Conservation (phyloP, 2,329 filamentous ascomycete genomes). For the Colletotrichum limetticola region DNA sequence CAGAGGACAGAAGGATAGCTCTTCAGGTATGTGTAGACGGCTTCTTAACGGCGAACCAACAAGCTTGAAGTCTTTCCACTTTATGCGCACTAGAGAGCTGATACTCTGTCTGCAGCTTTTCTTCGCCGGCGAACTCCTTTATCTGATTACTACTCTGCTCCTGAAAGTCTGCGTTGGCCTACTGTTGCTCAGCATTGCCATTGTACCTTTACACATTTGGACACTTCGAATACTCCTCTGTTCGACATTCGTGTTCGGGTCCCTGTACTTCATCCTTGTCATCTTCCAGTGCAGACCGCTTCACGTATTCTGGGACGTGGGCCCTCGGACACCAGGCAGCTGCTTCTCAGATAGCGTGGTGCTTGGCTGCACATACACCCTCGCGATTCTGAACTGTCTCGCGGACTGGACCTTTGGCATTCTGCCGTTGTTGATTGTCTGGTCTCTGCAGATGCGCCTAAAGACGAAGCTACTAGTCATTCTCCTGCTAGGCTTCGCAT, state of each 20-base stretch:
- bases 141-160: conserved; percentile 44
- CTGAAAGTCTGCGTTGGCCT: conserved; percentile 52
- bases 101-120: conserved; percentile 39
- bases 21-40: conserved; percentile 39
- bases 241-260: conserved; percentile 47
- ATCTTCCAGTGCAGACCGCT: conserved; percentile 52
- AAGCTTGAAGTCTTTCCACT: not conserved
- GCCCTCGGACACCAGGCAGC: conserved; percentile 39
- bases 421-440: conserved; percentile 51
- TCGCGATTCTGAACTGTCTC: conserved; percentile 48
- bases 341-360: conserved; percentile 42
- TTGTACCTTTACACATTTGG: conserved; percentile 44
- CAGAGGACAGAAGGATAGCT: conserved; percentile 37
- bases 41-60: not conserved
- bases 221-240: conserved; percentile 48
- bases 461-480: conserved; percentile 49
- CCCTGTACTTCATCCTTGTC: conserved; percentile 51
- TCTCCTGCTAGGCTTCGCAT: conserved; percentile 44
- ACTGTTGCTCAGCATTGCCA: conserved; percentile 53
- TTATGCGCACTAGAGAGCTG: no score
- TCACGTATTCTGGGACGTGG: conserved; percentile 49
- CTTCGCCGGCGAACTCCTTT: conserved; percentile 52
- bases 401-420: conserved; percentile 52
- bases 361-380: conserved; percentile 46
- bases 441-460: conserved; percentile 51